Base-by-base conservation (phyloP, 306 rosid species). In the Cucumis cinereus region DNA sequence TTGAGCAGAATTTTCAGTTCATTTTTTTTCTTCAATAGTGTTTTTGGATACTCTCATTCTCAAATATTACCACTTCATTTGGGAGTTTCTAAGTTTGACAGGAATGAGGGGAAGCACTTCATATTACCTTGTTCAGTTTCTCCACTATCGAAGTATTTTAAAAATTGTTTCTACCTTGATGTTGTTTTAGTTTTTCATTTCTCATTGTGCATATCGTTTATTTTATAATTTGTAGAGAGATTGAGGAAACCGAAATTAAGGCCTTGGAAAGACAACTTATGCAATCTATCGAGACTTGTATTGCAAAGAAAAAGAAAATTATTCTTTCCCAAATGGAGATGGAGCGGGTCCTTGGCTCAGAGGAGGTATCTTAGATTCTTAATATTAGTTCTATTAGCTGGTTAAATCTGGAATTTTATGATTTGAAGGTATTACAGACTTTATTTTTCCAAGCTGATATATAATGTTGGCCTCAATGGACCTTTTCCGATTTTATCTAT, bases 281-380 rank as follows among this genome's bases (percentile, higher is more conserved):
- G 93, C 97, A 93, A 56, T 90, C 95, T 23, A 83, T 93, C 19
- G 97, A 93, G 87, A 88, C 86, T 83, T 87, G 90, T 36, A 74
- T 88, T 58, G 61, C 84, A 67, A 93, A 89, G 90, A 93, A 93
- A 74, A 93, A 93, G 90, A 89, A 85, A 68, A 90, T 90, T 63
- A 87, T 88, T 82, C 93, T 90, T 14, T 75, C 82, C 43, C 94
- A 90, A 80, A 89, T 80, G 86, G 93, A 90, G 87, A 84, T 92
- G 89, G 89, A 87, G 74, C 85, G 83, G 74, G 81, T 82, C 69
- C 98, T 87, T 76, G 95, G 87, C 73, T 85, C 96, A 23, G 85
- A 90, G 73, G 91, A 92, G 96, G 97, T 92, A 68, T 7, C 15
- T 67, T 30, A 30, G 35, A 30, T 30, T 30, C 35, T 30, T 68